These are phyloP conservation scores for Ophiosphaerella korrae DNA, from an alignment of 2,329 filamentous ascomycete species.

Conservation along the genomic window DNA sequence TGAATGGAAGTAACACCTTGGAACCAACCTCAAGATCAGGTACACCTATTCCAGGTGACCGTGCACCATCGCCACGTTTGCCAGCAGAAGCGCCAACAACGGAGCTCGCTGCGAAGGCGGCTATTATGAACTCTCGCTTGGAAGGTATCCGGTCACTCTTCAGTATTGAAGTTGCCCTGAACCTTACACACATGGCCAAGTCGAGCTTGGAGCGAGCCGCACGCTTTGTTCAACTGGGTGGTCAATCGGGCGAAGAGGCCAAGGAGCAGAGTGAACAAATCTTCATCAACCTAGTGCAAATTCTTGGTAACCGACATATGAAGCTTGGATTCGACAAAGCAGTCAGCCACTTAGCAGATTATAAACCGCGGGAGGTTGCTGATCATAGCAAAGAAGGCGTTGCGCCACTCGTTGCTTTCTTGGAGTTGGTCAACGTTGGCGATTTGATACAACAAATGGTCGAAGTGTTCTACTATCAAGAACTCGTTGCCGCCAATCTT, in stretches of 20 bases:
- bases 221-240: slow-evolving; percentile 79
- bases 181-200: slow-evolving; percentile 87
- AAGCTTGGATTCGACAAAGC: slow-evolving; percentile 93
- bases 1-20: slow-evolving; percentile 36
- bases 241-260: slow-evolving; percentile 79
- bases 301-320: slow-evolving; percentile 84
- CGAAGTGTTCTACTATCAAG: slow-evolving; percentile 97
- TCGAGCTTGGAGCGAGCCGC: slow-evolving; percentile 83
- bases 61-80: slow-evolving; percentile 43
- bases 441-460: slow-evolving; percentile 99
- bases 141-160: slow-evolving; percentile 95
- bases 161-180: slow-evolving; percentile 92
- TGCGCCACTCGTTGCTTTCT: slow-evolving; percentile 89
- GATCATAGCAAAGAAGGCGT: slow-evolving; percentile 75
- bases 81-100: slow-evolving; percentile 74
- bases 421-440: slow-evolving; percentile 96
- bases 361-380: slow-evolving; percentile 83
- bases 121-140: slow-evolving; percentile 90
- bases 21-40: slow-evolving; percentile 34
- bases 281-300: slow-evolving; percentile 82
- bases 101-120: slow-evolving; percentile 95
- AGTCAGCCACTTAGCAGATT: slow-evolving; percentile 85
- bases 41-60: slow-evolving; percentile 48
- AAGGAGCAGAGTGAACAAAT: slow-evolving; percentile 88
- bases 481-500: slow-evolving; percentile 80